Evolutionary conservation across 495 filamentous ascomycete genomes (phyloP), one percentile per base, ranked within the genome.

Genomic region (Penicillium lividum): DNA sequence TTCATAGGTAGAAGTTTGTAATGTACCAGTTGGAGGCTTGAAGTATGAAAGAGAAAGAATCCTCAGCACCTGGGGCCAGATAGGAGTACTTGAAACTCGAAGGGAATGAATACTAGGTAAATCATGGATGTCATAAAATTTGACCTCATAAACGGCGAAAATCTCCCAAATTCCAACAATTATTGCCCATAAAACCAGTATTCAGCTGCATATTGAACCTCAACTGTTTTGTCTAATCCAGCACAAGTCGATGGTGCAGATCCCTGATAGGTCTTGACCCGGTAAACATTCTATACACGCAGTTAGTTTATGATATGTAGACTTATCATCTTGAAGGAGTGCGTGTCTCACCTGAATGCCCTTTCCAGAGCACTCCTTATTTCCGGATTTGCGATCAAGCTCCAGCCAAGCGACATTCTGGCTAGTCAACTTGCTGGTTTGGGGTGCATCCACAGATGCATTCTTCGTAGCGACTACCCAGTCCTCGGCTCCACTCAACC

Each of bases 201-300:
- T 67, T 84, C 81, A 0, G 89, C 82, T 0, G 86, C 73, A 70
- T 91, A 92, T 10, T 83, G 78, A 5, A 90, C 79, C 63, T 78
- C 67, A 30, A 80, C 66, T 0, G 73, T 75, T 1, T 60, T 66
- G 1, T 70, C 43, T 40, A 73, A 68, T 5, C 71, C 70, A 30
- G 66, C 60, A 55, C 77, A 81, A 11, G 79, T 85, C n/a, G 72
- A 51, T 45, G 80, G 77, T 7, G 82, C 51, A 30, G 62, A 65
- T 18, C 89, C 89, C n/a, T 85, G 85, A 11, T 83, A 83, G 1
- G 88, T 91, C 53, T 82, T 67, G 18, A 92, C 82, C 34, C 89
- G 81, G 66, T 90, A 91, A 4, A 90, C 85, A 38, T 80, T 67
- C 59, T 74, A 69, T 9, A 82, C 40, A 42, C 78, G 49, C n/a